Conservation (phyloP, 805 yeast genomes). For the Nakazawaea holstii region DNA sequence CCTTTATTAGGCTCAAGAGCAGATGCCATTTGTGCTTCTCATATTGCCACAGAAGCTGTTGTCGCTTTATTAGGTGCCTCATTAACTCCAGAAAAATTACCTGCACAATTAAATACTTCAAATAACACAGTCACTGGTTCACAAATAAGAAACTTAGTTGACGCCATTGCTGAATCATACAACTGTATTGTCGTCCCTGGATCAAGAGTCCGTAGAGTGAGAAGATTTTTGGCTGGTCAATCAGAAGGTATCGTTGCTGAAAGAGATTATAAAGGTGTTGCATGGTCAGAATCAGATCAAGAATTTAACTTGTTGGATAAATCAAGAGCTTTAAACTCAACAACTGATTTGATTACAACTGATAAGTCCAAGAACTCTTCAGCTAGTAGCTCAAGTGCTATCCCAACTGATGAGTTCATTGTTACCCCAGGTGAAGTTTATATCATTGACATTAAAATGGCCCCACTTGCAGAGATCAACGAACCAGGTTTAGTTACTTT, state of each 20-base stretch:
- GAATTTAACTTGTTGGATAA: constrained; percentile 50
- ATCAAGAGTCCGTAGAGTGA: constrained; percentile 82
- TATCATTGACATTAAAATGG: constrained; percentile 76
- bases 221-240: constrained; percentile 95
- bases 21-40: constrained; percentile 85
- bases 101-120: constrained; percentile 38
- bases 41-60: constrained; percentile 86
- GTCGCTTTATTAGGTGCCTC: constrained; percentile 68
- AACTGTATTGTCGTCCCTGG: constrained; percentile 89
- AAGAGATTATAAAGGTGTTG: constrained; percentile 87
- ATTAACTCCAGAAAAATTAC: constrained; percentile 70
- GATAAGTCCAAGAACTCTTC: constrained; percentile 28
- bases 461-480: constrained; percentile 48
- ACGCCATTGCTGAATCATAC: constrained; percentile 79
- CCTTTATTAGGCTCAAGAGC: constrained; percentile 84
- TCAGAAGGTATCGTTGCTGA: constrained; percentile 90
- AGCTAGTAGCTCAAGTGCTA: constrained; percentile 45
- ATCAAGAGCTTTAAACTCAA: constrained; percentile 25
- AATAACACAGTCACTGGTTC: constrained; percentile 55
- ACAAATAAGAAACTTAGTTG: constrained; percentile 69
- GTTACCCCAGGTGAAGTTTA: constrained; percentile 84
- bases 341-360: constrained; percentile 34
- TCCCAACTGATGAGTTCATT: constrained; percentile 71
- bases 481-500: constrained; percentile 67
- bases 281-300: constrained; percentile 80